These are phyloP conservation scores for Backusella macrospora DNA, from an alignment of 192 early-diverging fungal species.

Conservation along the genomic window DNA sequence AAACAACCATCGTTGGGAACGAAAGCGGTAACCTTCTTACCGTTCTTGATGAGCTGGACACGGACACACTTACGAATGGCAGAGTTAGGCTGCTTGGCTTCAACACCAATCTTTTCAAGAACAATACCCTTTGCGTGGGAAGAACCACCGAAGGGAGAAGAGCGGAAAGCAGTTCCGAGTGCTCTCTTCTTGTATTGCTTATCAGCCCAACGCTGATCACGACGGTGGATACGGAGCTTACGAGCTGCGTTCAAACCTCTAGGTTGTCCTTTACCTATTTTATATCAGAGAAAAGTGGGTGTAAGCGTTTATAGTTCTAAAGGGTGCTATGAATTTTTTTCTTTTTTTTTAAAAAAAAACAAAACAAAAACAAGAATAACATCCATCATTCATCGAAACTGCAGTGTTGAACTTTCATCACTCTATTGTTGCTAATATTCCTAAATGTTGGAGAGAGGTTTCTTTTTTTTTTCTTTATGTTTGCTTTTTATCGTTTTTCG, in stretches of 20 bases:
- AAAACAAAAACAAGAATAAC: not conserved
- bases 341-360: not conserved
- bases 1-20: conserved; percentile 99
- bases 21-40: conserved; percentile 99
- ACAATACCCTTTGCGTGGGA: conserved; percentile 99
- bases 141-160: conserved; percentile 98
- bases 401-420: not conserved
- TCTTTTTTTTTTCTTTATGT: no score
- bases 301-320: no score
- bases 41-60: conserved; percentile 99
- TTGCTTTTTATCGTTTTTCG: no score
- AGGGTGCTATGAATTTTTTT: no score
- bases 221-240: conserved; percentile 95
- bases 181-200: conserved; percentile 99
- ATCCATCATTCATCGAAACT: conserved; percentile 4
- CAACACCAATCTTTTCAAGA: conserved; percentile 99
- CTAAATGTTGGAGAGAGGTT: not conserved
- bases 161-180: conserved; percentile 97
- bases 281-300: not conserved
- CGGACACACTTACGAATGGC: conserved; percentile 99
- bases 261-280: conserved; percentile 79
- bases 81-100: conserved; percentile 99
- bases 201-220: conserved; percentile 93
- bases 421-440: not conserved
- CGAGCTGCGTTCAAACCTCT: conserved; percentile 97